Evolutionary conservation across 2,329 filamentous ascomycete genomes (phyloP).

Genomic region (Fusarium sororula): DNA sequence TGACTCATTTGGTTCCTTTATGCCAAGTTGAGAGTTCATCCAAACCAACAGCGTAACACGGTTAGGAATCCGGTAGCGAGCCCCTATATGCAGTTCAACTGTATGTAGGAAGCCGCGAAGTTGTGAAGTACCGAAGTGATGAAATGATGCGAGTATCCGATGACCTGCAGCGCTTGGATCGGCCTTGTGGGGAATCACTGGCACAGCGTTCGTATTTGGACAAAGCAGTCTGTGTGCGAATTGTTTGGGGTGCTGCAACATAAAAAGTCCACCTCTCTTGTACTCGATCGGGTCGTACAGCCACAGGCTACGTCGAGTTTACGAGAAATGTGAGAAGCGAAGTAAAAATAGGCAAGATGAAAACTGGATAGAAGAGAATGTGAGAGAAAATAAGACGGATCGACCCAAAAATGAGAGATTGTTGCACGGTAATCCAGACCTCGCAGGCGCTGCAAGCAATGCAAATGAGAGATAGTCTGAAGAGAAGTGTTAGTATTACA

Average conservation of each 20-base stretch:
- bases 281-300: slow-evolving; percentile 36
- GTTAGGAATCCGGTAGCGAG: slow-evolving; percentile 16
- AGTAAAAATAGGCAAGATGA: slow-evolving; percentile 3
- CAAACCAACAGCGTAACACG: slow-evolving; percentile 26
- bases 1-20: slow-evolving; percentile 61
- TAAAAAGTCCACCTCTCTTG: slow-evolving; percentile 33
- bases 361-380: slow-evolving; percentile 31
- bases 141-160: slow-evolving; percentile 26
- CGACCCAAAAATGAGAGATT: slow-evolving; percentile 29
- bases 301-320: slow-evolving; percentile 24
- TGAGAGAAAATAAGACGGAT: slow-evolving; percentile 30
- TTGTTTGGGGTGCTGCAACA: slow-evolving; percentile 37
- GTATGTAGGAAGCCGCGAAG: slow-evolving; percentile 36
- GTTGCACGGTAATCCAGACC: slow-evolving; percentile 41
- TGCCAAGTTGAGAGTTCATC: slow-evolving; percentile 32
- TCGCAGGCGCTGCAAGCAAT: slow-evolving; percentile 29
- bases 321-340: slow-evolving; percentile 16
- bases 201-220: slow-evolving; percentile 36
- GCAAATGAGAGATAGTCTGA: slow-evolving; percentile 34
- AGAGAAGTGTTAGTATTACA: slow-evolving; percentile 32
- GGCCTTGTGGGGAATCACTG: slow-evolving; percentile 13
- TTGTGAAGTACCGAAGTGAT: slow-evolving; percentile 18
- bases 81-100: slow-evolving; percentile 34
- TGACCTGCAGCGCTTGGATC: slow-evolving; percentile 18
- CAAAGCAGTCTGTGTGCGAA: slow-evolving; percentile 36